These are phyloP conservation scores for Fraxinus sp. DNA, from an alignment of 305 asterid species.

Conservation along the genomic window DNA sequence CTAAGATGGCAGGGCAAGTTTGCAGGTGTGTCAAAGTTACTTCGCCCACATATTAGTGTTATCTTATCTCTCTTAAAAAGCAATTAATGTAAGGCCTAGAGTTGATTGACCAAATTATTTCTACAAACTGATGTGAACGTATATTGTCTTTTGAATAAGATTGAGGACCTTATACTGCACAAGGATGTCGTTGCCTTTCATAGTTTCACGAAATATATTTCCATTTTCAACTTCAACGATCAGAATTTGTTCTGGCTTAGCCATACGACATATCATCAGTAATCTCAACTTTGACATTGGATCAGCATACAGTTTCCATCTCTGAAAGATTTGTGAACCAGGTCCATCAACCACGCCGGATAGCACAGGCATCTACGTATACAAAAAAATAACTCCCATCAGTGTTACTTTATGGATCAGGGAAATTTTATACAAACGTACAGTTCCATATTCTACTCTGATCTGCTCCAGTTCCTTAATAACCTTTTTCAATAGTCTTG, in stretches of 20 bases:
- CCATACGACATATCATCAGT: constrained; percentile 98
- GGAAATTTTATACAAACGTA: background rate
- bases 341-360: constrained; percentile 73
- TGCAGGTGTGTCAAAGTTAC: background rate
- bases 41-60: background rate
- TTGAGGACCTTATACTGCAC: constrained; percentile 85
- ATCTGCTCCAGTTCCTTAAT: background rate
- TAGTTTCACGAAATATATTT: constrained; percentile 95
- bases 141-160: constrained; percentile 3
- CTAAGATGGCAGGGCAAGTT: background rate
- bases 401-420: background rate
- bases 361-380: constrained; percentile 56
- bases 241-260: constrained; percentile 97
- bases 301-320: constrained; percentile 79
- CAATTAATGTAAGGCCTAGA: background rate
- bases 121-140: background rate
- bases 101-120: background rate
- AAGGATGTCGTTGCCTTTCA: constrained; percentile 97
- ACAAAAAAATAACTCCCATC: constrained; percentile 12
- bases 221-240: constrained; percentile 99
- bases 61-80: background rate
- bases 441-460: background rate
- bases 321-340: constrained; percentile 73
- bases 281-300: constrained; percentile 93
- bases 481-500: background rate